phyloP scores from a whole-genome alignment of 2,329 filamentous ascomycete species.

The Clonostachys rosea region DNA sequence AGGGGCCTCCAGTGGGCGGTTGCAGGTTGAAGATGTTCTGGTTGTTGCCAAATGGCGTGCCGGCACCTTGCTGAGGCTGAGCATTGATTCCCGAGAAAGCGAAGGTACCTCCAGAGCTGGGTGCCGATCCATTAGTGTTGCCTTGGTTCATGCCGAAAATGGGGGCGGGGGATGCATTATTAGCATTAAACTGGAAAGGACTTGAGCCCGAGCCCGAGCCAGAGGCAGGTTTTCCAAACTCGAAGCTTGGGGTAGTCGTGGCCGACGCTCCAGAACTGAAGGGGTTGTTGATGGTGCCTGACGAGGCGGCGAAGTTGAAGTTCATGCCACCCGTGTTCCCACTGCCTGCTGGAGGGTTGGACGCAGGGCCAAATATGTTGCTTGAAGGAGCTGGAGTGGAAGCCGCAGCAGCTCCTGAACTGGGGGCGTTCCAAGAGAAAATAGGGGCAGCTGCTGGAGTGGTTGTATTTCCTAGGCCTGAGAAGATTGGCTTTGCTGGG shows the following conservation, averaged over 20 bases:
- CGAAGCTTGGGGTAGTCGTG: conserved; percentile 16
- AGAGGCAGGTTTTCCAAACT: conserved; percentile 24
- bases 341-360: conserved; percentile 7
- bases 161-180: conserved; percentile 9
- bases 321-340: conserved; percentile 14
- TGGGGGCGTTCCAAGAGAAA: conserved; percentile 25
- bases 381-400: conserved; percentile 19
- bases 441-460: conserved; percentile 14
- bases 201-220: conserved; percentile 10
- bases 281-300: conserved; percentile 28
- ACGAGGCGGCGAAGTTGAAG: conserved; percentile 9
- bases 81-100: conserved; percentile 2
- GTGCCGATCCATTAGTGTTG: conserved; percentile 7
- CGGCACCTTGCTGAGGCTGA: conserved; percentile 17
- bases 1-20: conserved; percentile 33
- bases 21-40: conserved; percentile 21
- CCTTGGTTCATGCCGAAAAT: conserved; percentile 10
- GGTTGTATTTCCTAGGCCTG: conserved; percentile 12
- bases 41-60: conserved; percentile 23
- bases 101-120: conserved; percentile 15
- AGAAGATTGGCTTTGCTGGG: conserved; percentile 26
- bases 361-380: conserved; percentile 27
- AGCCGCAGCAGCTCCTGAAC: no score
- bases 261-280: conserved; percentile 22
- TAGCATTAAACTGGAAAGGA: conserved; percentile 31